Evolutionary conservation across 176 grass and related monocot species (phyloP), one percentile per base, ranked within the genome.

Genomic region (Phragmites australis): DNA sequence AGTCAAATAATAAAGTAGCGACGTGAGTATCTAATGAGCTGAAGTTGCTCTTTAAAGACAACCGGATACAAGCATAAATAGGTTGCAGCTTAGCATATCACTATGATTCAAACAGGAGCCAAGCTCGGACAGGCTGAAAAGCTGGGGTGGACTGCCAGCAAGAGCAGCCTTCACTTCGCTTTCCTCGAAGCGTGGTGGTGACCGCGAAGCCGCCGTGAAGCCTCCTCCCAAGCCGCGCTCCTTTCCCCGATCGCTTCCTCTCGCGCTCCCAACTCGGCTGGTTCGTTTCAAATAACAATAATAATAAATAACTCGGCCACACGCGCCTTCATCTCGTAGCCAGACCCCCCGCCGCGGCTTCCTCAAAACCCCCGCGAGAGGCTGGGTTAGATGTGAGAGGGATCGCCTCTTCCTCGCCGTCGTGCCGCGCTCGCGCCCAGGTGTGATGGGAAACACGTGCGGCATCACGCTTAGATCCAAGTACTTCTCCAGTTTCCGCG

Each of bases 401-500:
- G 68, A 22, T 21, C 63, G 52, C 25, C 87, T 1, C 81, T 0
- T 11, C 26, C 40, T 25, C 60, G 75, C 45, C 68, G 22, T 40
- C 65, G n/a, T 64, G 78, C 65, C 46, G 74, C 77, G 56, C 41
- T 61, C 26, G 57, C 60, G 67, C 63, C 51, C 51, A 23, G 16
- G 52, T 1, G 83, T 75, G 82, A 89, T 89, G 87, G 87, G 87
- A 53, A 89, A 89, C 87, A 89, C 76, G 76, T 89, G 87, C 82
- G 87, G 87, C 70, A 76, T 68, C 87, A 85, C 87, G 70, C 77
- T 89, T 27, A 89, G 87, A 85, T 89, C 87, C 82, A 80, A 89
- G 87, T 89, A 89, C 76, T 84, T 86, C 67, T 16, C 81, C 82
- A 89, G 87, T 82, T 89, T 89, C 82, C 87, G 87, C 52, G 81